A percentile compares a stretch with the other conserved stretches of the same genome.
Conservation (phyloP, 2,329 filamentous ascomycete genomes). For the Alternaria burnsii region DNA sequence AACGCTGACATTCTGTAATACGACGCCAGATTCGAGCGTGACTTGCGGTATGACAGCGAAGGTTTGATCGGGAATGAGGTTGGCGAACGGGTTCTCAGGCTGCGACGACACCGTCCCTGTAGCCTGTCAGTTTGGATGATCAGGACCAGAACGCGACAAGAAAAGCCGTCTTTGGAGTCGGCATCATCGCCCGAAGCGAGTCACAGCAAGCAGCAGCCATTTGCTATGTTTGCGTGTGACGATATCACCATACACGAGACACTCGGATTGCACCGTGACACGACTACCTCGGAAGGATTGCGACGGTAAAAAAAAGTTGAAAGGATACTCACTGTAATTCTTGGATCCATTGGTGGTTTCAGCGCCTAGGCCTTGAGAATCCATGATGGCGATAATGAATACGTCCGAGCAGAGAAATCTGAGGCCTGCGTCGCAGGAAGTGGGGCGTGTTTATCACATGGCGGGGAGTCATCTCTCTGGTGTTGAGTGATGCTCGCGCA, state of each 20-base stretch:
- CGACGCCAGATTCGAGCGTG: constrained; percentile 90
- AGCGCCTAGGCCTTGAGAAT: constrained; percentile 17
- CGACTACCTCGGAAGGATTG: constrained; percentile 4
- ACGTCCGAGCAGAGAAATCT: constrained; percentile 12
- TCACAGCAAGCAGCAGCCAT: background rate
- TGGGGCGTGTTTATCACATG: constrained; percentile 27
- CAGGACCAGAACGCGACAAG: background rate
- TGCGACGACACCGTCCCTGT: constrained; percentile 62
- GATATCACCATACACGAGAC: background rate
- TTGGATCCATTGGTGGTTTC: constrained; percentile 31
- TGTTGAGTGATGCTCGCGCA: constrained; percentile 28
- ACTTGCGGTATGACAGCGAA: constrained; percentile 89
- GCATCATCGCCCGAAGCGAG: background rate
- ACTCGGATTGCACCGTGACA: background rate
- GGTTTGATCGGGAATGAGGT: constrained; percentile 86
- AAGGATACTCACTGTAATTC: constrained; percentile 23
- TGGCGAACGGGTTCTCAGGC: constrained; percentile 89
- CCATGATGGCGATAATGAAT: constrained; percentile 27
- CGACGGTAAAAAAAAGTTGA: constrained; percentile 6
- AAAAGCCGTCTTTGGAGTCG: background rate
- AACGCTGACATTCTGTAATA: constrained; percentile 75
- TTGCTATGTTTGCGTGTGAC: constrained; percentile 3
- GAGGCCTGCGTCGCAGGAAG: constrained; percentile 22
- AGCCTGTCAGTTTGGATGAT: constrained; percentile 26
- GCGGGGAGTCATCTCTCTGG: constrained; percentile 38